Base-by-base conservation (phyloP, 192 early-diverging fungal species). In the Dissophora ornata region DNA sequence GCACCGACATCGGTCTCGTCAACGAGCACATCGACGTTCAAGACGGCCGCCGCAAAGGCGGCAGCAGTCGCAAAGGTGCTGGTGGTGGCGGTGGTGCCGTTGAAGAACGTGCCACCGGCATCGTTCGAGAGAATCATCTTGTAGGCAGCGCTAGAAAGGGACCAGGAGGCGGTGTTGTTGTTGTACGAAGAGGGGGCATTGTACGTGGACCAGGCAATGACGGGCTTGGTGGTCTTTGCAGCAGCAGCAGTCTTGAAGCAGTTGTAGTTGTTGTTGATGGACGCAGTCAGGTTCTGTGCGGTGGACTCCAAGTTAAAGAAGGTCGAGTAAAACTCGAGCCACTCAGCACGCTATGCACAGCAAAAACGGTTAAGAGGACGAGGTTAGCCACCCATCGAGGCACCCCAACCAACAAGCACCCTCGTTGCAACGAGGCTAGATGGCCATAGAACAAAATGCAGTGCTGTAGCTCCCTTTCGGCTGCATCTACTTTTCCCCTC, bases 141-240 rank as follows among this genome's bases (percentile, higher is more conserved):
- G 81, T 88, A 92, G 51, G 62, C 71, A n/a, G 87, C 87, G 29
- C 61, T 65, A 54, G 82, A 86, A 26, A 94, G 60, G 40, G 74
- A 55, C 87, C 89, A 92, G 48, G 84, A 83, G 25, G 88, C 85
- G 22, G 86, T 88, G 74, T 92, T 91, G 79, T 90, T 88, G 80
- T 91, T 91, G 81, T 69, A 92, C 38, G 71, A 42, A 2, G 84
- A 62, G 11, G 91, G 90, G 3, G 86, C 88, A 15, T 75, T 67
- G 62, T 88, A 92, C 11, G 57, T 60, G 29, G 86, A 71, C 90
- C 90, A 94, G 28, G 90, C 90, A 47, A 94, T 81, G 0, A 90
- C n/a, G 36, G 85, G 87, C 65, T 81, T 82, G 25, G 54, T 46
- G 15, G 34, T 9, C 33, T 69, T 60, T 7, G 45, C 45, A 26